Percentiles rank a stretch among this genome's conserved stretches.
Evolutionary conservation across 2,329 filamentous ascomycete genomes (phyloP).

Genomic region (Chrysosporium queenslandicum): DNA sequence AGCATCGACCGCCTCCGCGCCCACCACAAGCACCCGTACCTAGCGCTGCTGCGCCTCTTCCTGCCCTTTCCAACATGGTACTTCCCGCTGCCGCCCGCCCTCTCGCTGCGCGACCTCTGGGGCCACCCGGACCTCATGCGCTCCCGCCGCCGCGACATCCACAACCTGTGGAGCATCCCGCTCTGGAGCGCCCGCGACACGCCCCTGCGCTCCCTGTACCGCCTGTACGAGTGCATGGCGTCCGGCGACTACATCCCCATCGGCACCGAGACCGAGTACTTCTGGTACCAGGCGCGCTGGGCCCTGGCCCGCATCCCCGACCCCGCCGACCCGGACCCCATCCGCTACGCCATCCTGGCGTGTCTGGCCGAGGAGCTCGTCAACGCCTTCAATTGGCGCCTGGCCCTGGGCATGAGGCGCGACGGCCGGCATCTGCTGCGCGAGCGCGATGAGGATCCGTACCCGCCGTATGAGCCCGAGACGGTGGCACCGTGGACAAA

Average conservation of each 20-base stretch:
- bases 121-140: conserved; percentile 13
- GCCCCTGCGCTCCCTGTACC: conserved; percentile 21
- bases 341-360: conserved; percentile 25
- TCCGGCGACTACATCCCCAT: conserved; percentile 19
- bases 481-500: conserved; percentile 19
- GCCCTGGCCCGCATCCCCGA: conserved; percentile 21
- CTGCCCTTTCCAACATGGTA: conserved; percentile 19
- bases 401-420: conserved; percentile 20
- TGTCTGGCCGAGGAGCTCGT: conserved; percentile 22
- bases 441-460: conserved; percentile 16
- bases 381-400: conserved; percentile 23
- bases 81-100: conserved; percentile 20
- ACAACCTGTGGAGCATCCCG: conserved; percentile 15
- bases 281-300: conserved; percentile 23
- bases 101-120: conserved; percentile 13
- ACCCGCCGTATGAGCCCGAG: conserved; percentile 16
- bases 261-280: conserved; percentile 22
- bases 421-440: conserved; percentile 17
- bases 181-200: conserved; percentile 22
- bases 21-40: conserved; percentile 16
- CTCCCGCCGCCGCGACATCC: conserved; percentile 8
- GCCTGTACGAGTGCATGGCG: conserved; percentile 22
- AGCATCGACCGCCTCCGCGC: conserved; percentile 16
- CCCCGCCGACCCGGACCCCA: conserved; percentile 21
- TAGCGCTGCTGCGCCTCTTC: conserved; percentile 19